Evolutionary conservation across 2,329 filamentous ascomycete species (phyloP), one percentile per base, ranked within the genome.

Genomic region (Cladosporium cucumerinum): DNA sequence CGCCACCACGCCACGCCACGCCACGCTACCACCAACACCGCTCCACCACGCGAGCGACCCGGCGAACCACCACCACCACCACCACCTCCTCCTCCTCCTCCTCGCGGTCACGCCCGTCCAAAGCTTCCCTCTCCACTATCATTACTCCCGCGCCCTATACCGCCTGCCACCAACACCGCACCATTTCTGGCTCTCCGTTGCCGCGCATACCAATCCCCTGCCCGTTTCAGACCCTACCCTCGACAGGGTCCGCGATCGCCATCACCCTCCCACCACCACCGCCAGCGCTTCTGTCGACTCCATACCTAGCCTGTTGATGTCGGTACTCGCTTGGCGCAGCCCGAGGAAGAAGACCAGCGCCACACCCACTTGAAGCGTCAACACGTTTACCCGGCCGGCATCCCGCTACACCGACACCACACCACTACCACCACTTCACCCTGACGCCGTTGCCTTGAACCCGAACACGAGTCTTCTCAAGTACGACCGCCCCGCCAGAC

Each of bases 161-260:
- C 43, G 30, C 58, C 58, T n/a, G 46, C 26, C 46, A 51, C 30
- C 58, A 26, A 51, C 59, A 36, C 58, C 30, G 58, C 43, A 46
- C 58, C 52, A 61, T 61, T 61, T 36, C 58, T 52, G 58, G 58
- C 58, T 51, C 23, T 39, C 59, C 48, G 30, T 61, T 61, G 59
- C 59, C 59, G 59, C 59, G 59, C 59, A 61, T 61, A 52, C 59
- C 26, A 49, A 26, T 54, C 59, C 48, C 59, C 59, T 61, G 48
- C 43, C 39, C 49, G 59, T 61, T 61, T 61, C 59, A 54, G 59
- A 54, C 46, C 58, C 46, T 7, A 34, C 59, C 30, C 59, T 43
- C 46, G 48, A 54, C 59, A 61, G 59, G 59, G 59, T 61, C 59
- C 48, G 48, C 59, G 58, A 61, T 61, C 58, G 58, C 51, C 58